phyloP scores from a whole-genome alignment of 495 filamentous ascomycete genomes.

The Talaromyces ruber region DNA sequence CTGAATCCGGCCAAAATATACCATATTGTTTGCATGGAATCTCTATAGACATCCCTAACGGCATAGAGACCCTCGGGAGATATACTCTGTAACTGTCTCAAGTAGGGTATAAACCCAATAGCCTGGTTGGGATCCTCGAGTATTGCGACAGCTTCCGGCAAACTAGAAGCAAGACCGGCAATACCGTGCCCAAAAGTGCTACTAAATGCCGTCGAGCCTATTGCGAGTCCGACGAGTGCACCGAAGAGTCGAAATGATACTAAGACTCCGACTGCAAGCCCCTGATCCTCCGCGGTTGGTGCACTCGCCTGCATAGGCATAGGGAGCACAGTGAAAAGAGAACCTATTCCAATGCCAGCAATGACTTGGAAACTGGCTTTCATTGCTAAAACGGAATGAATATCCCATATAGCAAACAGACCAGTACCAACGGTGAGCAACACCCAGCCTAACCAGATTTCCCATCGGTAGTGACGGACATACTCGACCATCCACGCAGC shows the following conservation, averaged over 20 bases:
- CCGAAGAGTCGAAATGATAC: neutral
- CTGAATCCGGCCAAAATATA: neutral
- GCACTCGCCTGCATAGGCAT: neutral
- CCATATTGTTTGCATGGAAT: neutral
- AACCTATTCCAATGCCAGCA: slow-evolving; percentile 21
- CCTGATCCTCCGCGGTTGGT: neutral
- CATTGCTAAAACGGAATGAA: slow-evolving; percentile 2
- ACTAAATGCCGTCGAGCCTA: neutral
- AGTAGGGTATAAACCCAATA: neutral
- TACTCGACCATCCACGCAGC: slow-evolving; percentile 22
- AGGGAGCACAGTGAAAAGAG: neutral
- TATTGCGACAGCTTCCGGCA: neutral
- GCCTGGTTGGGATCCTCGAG: neutral
- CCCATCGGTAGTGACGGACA: slow-evolving; percentile 33
- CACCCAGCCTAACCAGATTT: slow-evolving; percentile 28
- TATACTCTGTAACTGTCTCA: neutral
- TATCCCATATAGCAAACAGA: slow-evolving; percentile 24
- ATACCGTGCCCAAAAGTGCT: neutral
- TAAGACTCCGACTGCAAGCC: neutral
- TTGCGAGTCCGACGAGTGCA: neutral
- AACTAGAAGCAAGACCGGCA: neutral
- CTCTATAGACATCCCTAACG: neutral
- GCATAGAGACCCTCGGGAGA: neutral
- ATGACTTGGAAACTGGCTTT: slow-evolving; percentile 23
- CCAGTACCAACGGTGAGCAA: slow-evolving; percentile 31